Evolutionary conservation across 371 early-diverging fungal genomes (phyloP).

Genomic region (Lichtheimia ramosa): DNA sequence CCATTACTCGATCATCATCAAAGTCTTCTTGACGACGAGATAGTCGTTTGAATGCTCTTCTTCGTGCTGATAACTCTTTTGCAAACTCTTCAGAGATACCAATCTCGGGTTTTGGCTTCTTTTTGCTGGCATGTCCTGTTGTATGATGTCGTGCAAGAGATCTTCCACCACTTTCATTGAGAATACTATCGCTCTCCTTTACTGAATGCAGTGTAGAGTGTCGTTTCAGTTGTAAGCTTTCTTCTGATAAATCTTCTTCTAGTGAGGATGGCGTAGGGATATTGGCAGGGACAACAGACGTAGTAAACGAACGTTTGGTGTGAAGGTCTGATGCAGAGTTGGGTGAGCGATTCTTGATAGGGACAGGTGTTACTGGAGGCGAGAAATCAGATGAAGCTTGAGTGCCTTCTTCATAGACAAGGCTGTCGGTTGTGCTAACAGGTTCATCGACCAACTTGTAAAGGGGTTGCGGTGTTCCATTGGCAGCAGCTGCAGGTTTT

Average conservation of each 20-base stretch:
- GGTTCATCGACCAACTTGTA: constrained; percentile 4
- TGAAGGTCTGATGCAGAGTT: neutral
- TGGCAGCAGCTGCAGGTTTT: constrained; percentile 7
- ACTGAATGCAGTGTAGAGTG: constrained; percentile 7
- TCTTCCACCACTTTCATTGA: constrained; percentile 6
- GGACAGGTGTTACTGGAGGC: constrained; percentile 25
- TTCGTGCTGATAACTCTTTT: constrained; percentile 35
- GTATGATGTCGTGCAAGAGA: constrained; percentile 36
- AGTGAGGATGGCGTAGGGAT: neutral
- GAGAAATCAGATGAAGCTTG: constrained; percentile 19
- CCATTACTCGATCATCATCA: constrained; percentile 54
- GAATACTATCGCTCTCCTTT: neutral
- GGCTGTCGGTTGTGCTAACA: constrained; percentile 8
- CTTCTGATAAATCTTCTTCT: constrained; percentile 10
- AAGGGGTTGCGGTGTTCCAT: constrained; percentile 10
- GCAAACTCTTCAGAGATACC: constrained; percentile 44
- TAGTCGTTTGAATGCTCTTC: constrained; percentile 40
- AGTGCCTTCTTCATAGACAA: constrained; percentile 6
- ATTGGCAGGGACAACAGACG: constrained; percentile 17
- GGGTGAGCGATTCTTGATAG: constrained; percentile 8
- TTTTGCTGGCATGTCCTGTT: constrained; percentile 36
- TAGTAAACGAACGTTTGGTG: constrained; percentile 21
- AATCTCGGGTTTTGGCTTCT: constrained; percentile 24
- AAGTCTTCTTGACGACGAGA: constrained; percentile 27
- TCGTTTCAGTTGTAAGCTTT: constrained; percentile 1